phyloP scores from a whole-genome alignment of 108 stramenopile species.

The Thalassiosira profunda region DNA sequence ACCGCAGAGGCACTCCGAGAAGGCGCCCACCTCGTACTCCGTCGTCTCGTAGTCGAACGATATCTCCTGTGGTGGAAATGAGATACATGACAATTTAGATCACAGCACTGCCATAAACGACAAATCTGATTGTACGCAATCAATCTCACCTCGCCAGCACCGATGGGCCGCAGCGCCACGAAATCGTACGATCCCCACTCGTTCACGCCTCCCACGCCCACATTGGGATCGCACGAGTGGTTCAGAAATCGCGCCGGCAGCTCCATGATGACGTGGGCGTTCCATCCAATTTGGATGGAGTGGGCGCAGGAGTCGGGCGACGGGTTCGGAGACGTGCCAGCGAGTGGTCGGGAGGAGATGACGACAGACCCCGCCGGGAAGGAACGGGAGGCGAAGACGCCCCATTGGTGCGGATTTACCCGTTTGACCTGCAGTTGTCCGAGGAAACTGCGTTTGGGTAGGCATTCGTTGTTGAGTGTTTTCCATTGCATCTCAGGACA shows the following conservation, averaged over 20 bases:
- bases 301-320: slow-evolving; percentile 30
- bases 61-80: slow-evolving; percentile 22
- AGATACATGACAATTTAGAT: not conserved
- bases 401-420: slow-evolving; percentile 13
- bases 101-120: not conserved
- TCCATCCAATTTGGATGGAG: slow-evolving; percentile 47
- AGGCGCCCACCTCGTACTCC: slow-evolving; percentile 53
- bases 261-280: slow-evolving; percentile 58
- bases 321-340: not conserved
- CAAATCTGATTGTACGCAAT: not conserved
- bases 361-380: slow-evolving; percentile 13
- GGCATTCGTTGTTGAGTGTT: not conserved
- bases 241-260: slow-evolving; percentile 63
- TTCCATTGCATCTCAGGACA: not conserved
- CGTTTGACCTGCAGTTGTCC: slow-evolving; percentile 13
- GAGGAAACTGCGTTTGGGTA: slow-evolving; percentile 1
- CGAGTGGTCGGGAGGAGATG: slow-evolving; percentile 15
- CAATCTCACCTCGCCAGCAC: slow-evolving; percentile 34
- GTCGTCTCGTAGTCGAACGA: slow-evolving; percentile 62
- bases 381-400: slow-evolving; percentile 5
- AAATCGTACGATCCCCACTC: slow-evolving; percentile 55
- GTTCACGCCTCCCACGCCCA: slow-evolving; percentile 46
- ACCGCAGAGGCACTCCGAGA: slow-evolving; percentile 56
- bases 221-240: slow-evolving; percentile 66
- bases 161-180: slow-evolving; percentile 51